Base-by-base conservation (phyloP, 306 rosid species). In the Cicer yamashitae region DNA sequence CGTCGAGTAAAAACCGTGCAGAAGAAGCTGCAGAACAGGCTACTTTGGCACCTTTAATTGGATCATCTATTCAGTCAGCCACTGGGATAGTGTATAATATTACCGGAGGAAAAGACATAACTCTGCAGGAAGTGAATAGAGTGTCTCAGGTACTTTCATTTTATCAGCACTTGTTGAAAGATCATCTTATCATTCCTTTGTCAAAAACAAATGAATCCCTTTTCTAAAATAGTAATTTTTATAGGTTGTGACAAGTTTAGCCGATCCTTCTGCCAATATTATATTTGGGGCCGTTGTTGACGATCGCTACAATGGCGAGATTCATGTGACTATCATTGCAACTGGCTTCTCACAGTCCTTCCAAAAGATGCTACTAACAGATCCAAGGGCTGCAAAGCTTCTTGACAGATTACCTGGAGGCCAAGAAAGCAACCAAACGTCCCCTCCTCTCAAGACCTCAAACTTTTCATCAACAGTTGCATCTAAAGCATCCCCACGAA, bases 11-110 rank as follows among this genome's bases (percentile, higher is more conserved):
- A 83, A 93, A 93, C 76, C 98, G 98, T 15, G 98, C 97, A 11
- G 98, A 91, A 88, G 98, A 93, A 79, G 98, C 98, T 3, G 98
- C 98, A 2, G 98, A 91, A 46, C 98, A 93, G 84, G 98, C 97
- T 4, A 93, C 98, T 66, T 75, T 93, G 85, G 98, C 98, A 76
- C 98, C 98, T 13, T 80, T 93, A 40, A 88, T 93, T 48, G 98
- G 98, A 62, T 93, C 98, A 34, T 93, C 98, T 62, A 93, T 93
- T 72, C 96, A 91, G 71, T 87, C 98, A 38, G 98, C 98, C 40
- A 93, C 97, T 10, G 98, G 97, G 10, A 86, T 93, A 58, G 98
- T 93, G 20, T 93, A 93, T 82, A 93, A 93, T 64, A 93, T 93
- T 77, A 93, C 98, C 6, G 98, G 98, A 12, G 98, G 98, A 82